Conservation (phyloP, 768 basidiomycete species). For the Leccinellum luteum region DNA sequence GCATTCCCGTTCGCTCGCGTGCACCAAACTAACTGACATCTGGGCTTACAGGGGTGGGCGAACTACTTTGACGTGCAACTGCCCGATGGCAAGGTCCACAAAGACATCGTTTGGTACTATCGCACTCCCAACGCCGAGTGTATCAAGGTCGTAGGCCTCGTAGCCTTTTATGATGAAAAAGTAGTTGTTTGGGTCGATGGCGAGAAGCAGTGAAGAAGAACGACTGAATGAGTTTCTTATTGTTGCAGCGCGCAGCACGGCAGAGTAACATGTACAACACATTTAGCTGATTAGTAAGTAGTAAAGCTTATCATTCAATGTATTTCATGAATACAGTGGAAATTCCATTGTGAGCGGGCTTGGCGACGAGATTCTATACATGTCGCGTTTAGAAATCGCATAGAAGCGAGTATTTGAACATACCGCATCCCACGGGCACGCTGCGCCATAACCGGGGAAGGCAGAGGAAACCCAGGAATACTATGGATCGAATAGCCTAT, state of each 20-base stretch:
- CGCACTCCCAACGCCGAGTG: conserved; percentile 51
- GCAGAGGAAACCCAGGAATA: conserved; percentile 11
- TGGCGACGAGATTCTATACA: conserved; percentile 11
- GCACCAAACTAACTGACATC: neutral
- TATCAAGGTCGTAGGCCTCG: conserved; percentile 45
- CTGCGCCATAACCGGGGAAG: conserved; percentile 11
- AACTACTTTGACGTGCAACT: conserved; percentile 53
- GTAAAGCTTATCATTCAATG: neutral
- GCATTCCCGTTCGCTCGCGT: neutral
- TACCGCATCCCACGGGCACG: conserved; percentile 19
- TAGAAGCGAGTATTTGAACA: neutral
- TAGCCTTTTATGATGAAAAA: conserved; percentile 66
- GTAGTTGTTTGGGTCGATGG: conserved; percentile 66
- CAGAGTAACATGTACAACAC: conserved; percentile 4
- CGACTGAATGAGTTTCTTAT: neutral
- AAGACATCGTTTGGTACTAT: conserved; percentile 67
- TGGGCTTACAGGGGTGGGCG: conserved; percentile 48
- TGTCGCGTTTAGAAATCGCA: neutral
- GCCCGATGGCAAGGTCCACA: conserved; percentile 40
- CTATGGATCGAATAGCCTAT: neutral
- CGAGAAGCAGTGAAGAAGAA: conserved; percentile 38
- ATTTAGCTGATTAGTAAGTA: neutral
- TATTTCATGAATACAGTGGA: conserved; percentile 1
- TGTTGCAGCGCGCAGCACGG: neutral
- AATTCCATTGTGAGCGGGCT: conserved; percentile 16